Conservation (phyloP, 164 flowering plant genomes). For the Pachysandra terminalis region DNA sequence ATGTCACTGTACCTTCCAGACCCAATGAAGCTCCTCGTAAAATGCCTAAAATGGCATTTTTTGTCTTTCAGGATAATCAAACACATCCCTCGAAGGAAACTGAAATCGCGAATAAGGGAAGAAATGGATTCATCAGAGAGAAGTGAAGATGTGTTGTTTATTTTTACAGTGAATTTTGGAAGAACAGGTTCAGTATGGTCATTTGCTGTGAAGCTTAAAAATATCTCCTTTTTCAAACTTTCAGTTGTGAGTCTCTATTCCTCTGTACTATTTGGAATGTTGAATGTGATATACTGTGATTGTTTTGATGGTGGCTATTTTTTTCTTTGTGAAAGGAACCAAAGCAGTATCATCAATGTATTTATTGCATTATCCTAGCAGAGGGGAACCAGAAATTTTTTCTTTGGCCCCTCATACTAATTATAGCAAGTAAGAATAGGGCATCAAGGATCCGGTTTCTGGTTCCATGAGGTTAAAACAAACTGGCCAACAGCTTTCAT, state of each 20-base stretch:
- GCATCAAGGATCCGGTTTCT: too few relatives aligned
- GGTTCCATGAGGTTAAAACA: too few relatives aligned
- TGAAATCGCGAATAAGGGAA: background rate
- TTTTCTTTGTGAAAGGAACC: too few relatives aligned
- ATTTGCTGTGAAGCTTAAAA: background rate
- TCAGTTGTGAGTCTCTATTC: background rate
- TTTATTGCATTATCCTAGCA: too few relatives aligned
- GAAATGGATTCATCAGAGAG: background rate
- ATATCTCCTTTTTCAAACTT: background rate
- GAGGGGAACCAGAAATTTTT: too few relatives aligned
- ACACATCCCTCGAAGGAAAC: background rate
- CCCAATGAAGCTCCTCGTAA: background rate
- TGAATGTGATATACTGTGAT: too few relatives aligned
- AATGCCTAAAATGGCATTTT: background rate
- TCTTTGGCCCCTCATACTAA: too few relatives aligned
- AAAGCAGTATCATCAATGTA: too few relatives aligned
- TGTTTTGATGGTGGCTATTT: too few relatives aligned
- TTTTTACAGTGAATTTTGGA: background rate
- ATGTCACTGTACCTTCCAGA: background rate
- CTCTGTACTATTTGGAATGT: too few relatives aligned
- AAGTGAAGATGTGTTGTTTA: background rate
- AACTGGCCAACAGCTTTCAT: too few relatives aligned
- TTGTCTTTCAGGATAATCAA: background rate
- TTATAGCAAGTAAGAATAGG: too few relatives aligned
- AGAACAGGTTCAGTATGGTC: background rate